Percentiles rank a stretch among this genome's conserved stretches.
These are phyloP conservation scores for Boletellus ananiceps DNA, from an alignment of 768 basidiomycete genomes.

Conservation along the genomic window DNA sequence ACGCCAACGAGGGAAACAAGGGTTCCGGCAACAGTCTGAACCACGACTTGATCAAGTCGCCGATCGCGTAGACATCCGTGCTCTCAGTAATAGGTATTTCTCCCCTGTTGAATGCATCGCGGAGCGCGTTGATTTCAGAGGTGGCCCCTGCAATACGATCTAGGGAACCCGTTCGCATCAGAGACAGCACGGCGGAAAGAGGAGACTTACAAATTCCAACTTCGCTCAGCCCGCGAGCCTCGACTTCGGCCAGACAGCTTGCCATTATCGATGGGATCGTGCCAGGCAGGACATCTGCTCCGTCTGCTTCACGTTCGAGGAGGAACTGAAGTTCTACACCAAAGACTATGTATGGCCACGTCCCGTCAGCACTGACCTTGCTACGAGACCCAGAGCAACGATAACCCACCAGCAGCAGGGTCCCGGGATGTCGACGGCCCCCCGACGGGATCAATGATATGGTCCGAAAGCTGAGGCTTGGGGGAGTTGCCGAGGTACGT, in stretches of 20 bases:
- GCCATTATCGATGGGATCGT: conserved; percentile 63
- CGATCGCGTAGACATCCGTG: conserved; percentile 78
- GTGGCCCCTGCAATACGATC: conserved; percentile 82
- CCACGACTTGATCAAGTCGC: conserved; percentile 83
- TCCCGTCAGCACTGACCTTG: conserved; percentile 5
- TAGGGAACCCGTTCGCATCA: conserved; percentile 25
- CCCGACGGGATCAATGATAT: conserved; percentile 59
- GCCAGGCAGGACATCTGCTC: conserved; percentile 47
- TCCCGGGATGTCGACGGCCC: conserved; percentile 51
- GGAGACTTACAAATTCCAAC: conserved; percentile 71
- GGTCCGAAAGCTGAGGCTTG: conserved; percentile 70
- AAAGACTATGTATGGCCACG: conserved; percentile 44
- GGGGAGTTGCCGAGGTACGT: conserved; percentile 76
- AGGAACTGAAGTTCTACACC: conserved; percentile 72
- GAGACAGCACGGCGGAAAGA: background rate
- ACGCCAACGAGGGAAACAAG: conserved; percentile 65
- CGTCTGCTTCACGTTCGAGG: conserved; percentile 57
- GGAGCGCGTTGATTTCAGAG: conserved; percentile 62
- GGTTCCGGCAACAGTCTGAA: conserved; percentile 80
- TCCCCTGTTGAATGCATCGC: conserved; percentile 73
- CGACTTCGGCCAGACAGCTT: conserved; percentile 64
- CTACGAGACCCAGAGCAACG: background rate
- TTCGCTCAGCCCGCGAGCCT: conserved; percentile 71
- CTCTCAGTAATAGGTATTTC: conserved; percentile 53
- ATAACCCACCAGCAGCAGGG: conserved; percentile 63